Conservation (phyloP, 345 rosid genomes). For the Jatropha curcas region DNA sequence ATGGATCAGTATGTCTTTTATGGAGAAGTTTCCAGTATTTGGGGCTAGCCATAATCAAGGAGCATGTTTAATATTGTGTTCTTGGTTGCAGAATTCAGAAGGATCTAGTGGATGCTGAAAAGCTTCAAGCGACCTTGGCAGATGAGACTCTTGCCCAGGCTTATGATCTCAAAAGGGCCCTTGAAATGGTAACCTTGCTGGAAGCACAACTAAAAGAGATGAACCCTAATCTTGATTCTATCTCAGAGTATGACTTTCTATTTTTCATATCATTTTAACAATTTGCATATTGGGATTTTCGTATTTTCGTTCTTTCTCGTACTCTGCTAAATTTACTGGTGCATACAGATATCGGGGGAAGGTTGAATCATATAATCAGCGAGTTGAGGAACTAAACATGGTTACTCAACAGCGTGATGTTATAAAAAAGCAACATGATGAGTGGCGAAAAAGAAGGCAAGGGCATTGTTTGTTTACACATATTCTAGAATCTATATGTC, state of each 20-base stretch:
- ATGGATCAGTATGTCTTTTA: constrained; percentile 78
- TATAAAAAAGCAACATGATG: constrained; percentile 79
- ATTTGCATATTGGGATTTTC: constrained; percentile 1
- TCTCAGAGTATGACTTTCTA: constrained; percentile 65
- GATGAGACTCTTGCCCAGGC: constrained; percentile 55
- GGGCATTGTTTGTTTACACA: constrained; percentile 7
- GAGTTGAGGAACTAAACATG: constrained; percentile 74
- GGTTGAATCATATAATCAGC: constrained; percentile 67
- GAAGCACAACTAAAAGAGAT: constrained; percentile 92
- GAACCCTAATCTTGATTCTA: constrained; percentile 96
- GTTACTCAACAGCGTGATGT: constrained; percentile 86
- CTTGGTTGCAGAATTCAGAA: constrained; percentile 73
- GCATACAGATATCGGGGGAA: constrained; percentile 67
- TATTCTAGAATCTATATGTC: neutral
- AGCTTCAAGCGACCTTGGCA: constrained; percentile 75
- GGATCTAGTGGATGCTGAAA: constrained; percentile 84
- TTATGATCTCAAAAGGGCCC: constrained; percentile 67
- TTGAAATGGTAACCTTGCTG: constrained; percentile 73
- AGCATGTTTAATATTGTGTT: constrained; percentile 20
- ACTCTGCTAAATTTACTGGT: constrained; percentile 12
- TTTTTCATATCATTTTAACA: neutral
- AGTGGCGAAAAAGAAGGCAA: constrained; percentile 82
- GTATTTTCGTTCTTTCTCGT: neutral
- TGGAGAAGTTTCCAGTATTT: neutral
- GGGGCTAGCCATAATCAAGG: constrained; percentile 11